Base-by-base conservation (phyloP, 2,329 filamentous ascomycete species). In the Penicillium sp. region DNA sequence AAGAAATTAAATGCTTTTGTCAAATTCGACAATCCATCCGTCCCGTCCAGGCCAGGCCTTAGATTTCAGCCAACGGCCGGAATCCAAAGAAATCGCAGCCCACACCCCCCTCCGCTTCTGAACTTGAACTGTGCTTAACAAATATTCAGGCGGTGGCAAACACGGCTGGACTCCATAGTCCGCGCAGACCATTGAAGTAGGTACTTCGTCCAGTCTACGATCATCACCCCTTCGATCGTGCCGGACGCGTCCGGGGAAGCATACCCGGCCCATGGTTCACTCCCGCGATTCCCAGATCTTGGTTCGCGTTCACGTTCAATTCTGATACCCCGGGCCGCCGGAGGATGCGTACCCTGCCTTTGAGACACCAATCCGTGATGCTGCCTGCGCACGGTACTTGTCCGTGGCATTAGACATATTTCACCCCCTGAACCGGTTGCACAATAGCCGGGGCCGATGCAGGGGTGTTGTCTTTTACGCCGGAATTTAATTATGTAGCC, bases 211-310 rank as follows among this genome's bases (percentile, higher is more conserved):
- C 28, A 8, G 9, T 29, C 28, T 45, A 38, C 47, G 53, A 59
- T 54, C 58, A 34, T 42, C 38, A 44, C 44, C 16, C 34, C 54
- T 52, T 53, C 45, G 43, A 51, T 54, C 42, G 48, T 41, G 45
- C 51, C 48, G 54, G 52, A 54, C 41, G 50, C 28, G 45, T 52
- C 59, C 56, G 57, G 57, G 57, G 57, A 58, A 60, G 21, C 46
- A 18, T 42, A 8, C 16, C 56, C 54, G 52, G 58, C 52, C 61
- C 61, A 61, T 62, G 61, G 61, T 62, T 60, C 54, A 56, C 56
- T 58, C 48, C 61, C 56, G 56, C 42, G 28, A 34, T 33, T 33
- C 23, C 38, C 16, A 43, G 31, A 54, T 48, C 56, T 55, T 49
- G 50, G 51, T 57, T 45, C 51, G 24, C 39, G 26, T 18, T 44